phyloP scores from a whole-genome alignment of 495 filamentous ascomycete species.

The Achaetomiella virescens region DNA sequence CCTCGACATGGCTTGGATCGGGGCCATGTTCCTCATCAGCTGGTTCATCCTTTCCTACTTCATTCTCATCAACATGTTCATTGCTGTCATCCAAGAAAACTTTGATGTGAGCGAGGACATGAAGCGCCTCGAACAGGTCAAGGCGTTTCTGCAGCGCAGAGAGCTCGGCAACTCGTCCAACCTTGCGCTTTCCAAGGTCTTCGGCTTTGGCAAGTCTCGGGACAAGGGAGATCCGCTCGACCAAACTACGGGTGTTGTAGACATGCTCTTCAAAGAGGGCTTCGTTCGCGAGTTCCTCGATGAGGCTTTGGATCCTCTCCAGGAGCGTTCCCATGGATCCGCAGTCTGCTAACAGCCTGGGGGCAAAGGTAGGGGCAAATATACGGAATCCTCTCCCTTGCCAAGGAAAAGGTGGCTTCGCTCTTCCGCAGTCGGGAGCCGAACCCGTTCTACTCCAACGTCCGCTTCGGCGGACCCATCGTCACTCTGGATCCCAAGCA shows the following conservation, averaged over 20 bases:
- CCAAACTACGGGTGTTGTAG: conserved; percentile 78
- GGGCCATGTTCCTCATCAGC: conserved; percentile 81
- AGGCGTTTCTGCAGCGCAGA: conserved; percentile 85
- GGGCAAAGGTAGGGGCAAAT: conserved; percentile 33
- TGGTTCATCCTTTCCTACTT: conserved; percentile 97
- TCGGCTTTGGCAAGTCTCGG: conserved; percentile 64
- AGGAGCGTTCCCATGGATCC: conserved; percentile 34
- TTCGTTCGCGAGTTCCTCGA: conserved; percentile 93
- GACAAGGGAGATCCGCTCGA: conserved; percentile 76
- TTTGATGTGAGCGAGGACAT: conserved; percentile 99
- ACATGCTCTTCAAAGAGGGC: conserved; percentile 93
- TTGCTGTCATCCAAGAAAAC: conserved; percentile 99
- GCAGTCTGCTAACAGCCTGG: conserved; percentile 30
- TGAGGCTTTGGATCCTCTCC: conserved; percentile 49
- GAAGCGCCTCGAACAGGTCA: conserved; percentile 93
- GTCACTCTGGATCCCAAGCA: conserved; percentile 75
- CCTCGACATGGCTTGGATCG: conserved; percentile 80
- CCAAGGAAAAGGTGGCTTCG: conserved; percentile 51
- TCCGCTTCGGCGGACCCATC: conserved; percentile 64
- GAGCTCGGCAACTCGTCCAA: conserved; percentile 68
- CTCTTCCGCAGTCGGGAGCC: conserved; percentile 61
- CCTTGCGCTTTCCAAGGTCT: conserved; percentile 80
- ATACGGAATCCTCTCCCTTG: conserved; percentile 48
- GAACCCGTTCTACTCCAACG: conserved; percentile 90
- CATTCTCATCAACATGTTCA: conserved; percentile 99